Percentiles rank a stretch among this genome's conserved stretches.
Evolutionary conservation across 306 rosid species (phyloP).

Genomic region (Vicia faba): DNA sequence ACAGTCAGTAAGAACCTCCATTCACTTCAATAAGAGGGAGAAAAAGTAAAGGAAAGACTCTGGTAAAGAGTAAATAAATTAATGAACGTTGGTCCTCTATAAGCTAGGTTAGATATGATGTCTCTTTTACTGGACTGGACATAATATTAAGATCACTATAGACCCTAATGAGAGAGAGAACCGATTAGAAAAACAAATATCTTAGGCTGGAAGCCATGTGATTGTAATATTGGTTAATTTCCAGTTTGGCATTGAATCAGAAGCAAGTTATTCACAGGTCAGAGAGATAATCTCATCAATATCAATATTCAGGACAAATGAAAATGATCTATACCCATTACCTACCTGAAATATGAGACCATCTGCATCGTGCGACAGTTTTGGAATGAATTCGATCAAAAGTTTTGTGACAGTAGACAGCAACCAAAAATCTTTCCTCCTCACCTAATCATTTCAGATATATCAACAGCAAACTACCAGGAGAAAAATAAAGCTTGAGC

Average conservation of each 20-base stretch:
- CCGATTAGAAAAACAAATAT: constrained; percentile 22
- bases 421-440: constrained; percentile 97
- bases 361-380: constrained; percentile 93
- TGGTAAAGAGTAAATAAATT: constrained; percentile 15
- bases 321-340: constrained; percentile 44
- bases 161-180: constrained; percentile 28
- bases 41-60: constrained; percentile 22
- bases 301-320: constrained; percentile 23
- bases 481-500: constrained; percentile 19
- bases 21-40: too few species aligned
- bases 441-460: constrained; percentile 61
- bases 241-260: constrained; percentile 15
- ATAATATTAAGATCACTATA: constrained; percentile 30
- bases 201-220: constrained; percentile 10
- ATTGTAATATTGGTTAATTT: constrained; percentile 15
- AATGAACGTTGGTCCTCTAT: constrained; percentile 29
- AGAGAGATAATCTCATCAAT: constrained; percentile 22
- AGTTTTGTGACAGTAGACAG: constrained; percentile 88
- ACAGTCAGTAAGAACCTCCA: constrained; percentile 30
- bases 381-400: constrained; percentile 84
- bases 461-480: constrained; percentile 35
- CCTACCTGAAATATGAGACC: constrained; percentile 96
- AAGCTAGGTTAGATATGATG: constrained; percentile 24
- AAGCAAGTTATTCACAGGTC: constrained; percentile 31
- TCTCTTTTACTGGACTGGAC: constrained; percentile 13